phyloP scores from a whole-genome alignment of 768 basidiomycete genomes.

The Trametopsis cervina region DNA sequence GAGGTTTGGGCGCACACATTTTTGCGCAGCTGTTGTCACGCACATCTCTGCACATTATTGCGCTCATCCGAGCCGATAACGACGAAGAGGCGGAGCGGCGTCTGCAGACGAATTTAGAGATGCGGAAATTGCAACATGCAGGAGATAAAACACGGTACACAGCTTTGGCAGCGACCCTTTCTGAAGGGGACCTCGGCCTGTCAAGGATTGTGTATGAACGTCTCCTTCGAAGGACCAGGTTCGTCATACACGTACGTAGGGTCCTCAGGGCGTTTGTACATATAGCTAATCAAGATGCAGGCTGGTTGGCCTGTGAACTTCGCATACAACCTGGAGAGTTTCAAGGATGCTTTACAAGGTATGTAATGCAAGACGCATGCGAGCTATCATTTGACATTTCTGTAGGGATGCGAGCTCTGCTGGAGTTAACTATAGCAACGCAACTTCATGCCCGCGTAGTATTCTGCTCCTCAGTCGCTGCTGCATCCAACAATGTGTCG shows the following conservation, averaged over 20 bases:
- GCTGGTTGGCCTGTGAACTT: constrained; percentile 11
- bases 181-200: background rate
- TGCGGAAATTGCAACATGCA: background rate
- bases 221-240: background rate
- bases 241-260: constrained; percentile 2
- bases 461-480: constrained; percentile 8
- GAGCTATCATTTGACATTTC: background rate
- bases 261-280: background rate
- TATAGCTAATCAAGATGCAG: background rate
- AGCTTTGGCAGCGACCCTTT: constrained; percentile 2
- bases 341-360: constrained; percentile 3
- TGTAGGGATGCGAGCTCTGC: constrained; percentile 2
- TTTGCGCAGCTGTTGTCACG: background rate
- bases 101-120: background rate
- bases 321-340: constrained; percentile 6
- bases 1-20: constrained; percentile 5
- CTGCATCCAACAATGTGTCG: background rate
- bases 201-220: background rate
- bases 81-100: constrained; percentile 1
- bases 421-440: background rate
- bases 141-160: background rate
- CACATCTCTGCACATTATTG: background rate
- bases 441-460: constrained; percentile 1
- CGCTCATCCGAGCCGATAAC: constrained; percentile 1
- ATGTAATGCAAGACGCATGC: background rate